Evolutionary conservation across 2,329 filamentous ascomycete genomes (phyloP), one percentile per base, ranked within the genome.

Genomic region (Alternaria brassicicola): DNA sequence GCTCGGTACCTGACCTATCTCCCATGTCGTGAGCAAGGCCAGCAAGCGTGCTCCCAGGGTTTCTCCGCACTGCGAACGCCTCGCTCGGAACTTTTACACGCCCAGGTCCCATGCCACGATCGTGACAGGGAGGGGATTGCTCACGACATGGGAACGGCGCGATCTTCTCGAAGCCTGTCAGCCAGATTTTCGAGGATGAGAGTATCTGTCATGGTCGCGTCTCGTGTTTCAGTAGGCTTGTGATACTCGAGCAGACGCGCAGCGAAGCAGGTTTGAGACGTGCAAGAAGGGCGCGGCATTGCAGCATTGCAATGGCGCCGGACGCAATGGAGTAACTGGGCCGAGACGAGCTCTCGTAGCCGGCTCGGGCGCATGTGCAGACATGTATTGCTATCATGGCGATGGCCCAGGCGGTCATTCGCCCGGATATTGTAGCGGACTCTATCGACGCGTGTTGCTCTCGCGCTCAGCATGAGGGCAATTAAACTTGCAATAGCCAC

Each of bases 61-160:
- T 68, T 75, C 74, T 77, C 75, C 75, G 67, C 74, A 75, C 68
- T 73, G 68, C 70, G 66, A 74, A 72, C 70, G 70, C 71, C 72
- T 71, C 67, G 65, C 62, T 73, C 71, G 71, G 73, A 74, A 72
- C 63, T 69, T 75, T 75, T 75, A 71, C 71, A 72, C 67, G 68
- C 67, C 70, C 73, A 74, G 72, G 70, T 72, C 71, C 74, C 74
- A 74, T 75, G 73, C 69, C 70, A 64, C 71, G 72, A 75, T 75
- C 70, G 62, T 65, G 63, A 60, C 70, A 67, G 65, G 70, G 68
- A 67, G 66, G 57, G 51, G 62, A 47, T 52, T 55, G 59, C 46
- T 53, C 57, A 61, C 64, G 56, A 63, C 66, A 67, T 65, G 56
- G 56, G 63, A 60, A 63, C 53, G 58, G 62, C 59, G 64, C 52